A percentile compares a stretch with the other conserved stretches of the same genome.
Evolutionary conservation across 768 basidiomycete genomes (phyloP).

Genomic region (Pulveroboletus frians): DNA sequence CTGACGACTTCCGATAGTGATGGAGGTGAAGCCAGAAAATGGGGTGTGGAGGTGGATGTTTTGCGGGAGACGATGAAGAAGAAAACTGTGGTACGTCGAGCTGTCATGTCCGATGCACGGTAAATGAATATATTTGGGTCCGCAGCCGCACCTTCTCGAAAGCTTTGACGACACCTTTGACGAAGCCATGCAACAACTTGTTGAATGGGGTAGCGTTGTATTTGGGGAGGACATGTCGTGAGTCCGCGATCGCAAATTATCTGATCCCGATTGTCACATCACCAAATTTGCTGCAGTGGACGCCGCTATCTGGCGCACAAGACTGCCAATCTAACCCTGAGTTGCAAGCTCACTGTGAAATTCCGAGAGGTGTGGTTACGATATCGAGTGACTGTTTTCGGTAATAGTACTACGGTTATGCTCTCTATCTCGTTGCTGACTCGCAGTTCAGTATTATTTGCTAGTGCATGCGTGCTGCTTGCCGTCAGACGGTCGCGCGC

Average conservation of each 20-base stretch:
- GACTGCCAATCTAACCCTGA: slow-evolving; percentile 60
- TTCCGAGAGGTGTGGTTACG: slow-evolving; percentile 60
- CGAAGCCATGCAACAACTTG: slow-evolving; percentile 73
- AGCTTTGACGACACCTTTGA: slow-evolving; percentile 70
- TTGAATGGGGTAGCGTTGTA: slow-evolving; percentile 68
- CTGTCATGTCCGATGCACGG: slow-evolving; percentile 6
- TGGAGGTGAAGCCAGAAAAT: slow-evolving; percentile 68
- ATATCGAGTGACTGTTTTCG: slow-evolving; percentile 60
- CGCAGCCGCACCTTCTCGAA: slow-evolving; percentile 50
- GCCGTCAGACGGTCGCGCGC: slow-evolving; percentile 34
- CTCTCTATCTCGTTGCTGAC: slow-evolving; percentile 15
- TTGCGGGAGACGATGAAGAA: slow-evolving; percentile 54
- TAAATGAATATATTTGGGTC: slow-evolving; percentile 18
- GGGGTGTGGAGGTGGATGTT: slow-evolving; percentile 62
- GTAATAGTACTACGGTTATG: slow-evolving; percentile 35
- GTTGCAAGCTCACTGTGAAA: slow-evolving; percentile 63
- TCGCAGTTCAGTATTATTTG: slow-evolving; percentile 26
- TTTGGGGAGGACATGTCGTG: slow-evolving; percentile 61
- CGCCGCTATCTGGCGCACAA: slow-evolving; percentile 72
- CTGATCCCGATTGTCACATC: slow-evolving; percentile 21
- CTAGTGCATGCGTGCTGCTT: slow-evolving; percentile 13
- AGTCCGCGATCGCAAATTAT: slow-evolving; percentile 32
- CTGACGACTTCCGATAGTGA: slow-evolving; percentile 37
- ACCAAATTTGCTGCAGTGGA: slow-evolving; percentile 43
- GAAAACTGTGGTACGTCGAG: slow-evolving; percentile 47